These are phyloP conservation scores for Fistulinella prunicolor DNA, from an alignment of 768 basidiomycete species.

Conservation along the genomic window DNA sequence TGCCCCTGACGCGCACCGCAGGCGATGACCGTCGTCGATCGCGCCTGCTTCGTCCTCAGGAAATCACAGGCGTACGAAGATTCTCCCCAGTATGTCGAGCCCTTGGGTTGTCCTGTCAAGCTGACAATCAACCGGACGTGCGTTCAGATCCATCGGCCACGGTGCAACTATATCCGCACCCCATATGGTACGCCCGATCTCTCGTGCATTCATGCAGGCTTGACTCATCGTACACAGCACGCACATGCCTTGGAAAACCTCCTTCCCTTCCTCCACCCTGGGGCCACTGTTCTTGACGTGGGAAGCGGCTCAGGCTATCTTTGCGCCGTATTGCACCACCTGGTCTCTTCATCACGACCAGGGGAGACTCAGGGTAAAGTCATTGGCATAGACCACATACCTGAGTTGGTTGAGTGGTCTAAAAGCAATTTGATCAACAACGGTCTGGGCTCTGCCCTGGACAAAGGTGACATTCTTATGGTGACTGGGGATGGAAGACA, in stretches of 20 bases:
- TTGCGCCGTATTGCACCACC: conserved; percentile 73
- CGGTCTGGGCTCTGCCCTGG: conserved; percentile 53
- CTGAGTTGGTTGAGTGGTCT: conserved; percentile 71
- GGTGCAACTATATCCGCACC: conserved; percentile 95
- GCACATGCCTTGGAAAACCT: conserved; percentile 83
- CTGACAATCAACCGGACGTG: background rate
- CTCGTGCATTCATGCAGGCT: background rate
- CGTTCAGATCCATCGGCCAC: conserved; percentile 64
- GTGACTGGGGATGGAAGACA: conserved; percentile 77
- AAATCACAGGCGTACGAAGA: conserved; percentile 65
- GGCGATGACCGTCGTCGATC: conserved; percentile 71
- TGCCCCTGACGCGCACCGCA: conserved; percentile 23
- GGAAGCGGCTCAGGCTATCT: conserved; percentile 90
- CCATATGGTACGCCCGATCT: conserved; percentile 72
- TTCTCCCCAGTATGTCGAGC: conserved; percentile 60
- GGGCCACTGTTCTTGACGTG: conserved; percentile 80
- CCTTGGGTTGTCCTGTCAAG: conserved; percentile 23
- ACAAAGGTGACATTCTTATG: conserved; percentile 56
- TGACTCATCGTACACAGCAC: conserved; percentile 48
- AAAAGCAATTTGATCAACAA: conserved; percentile 64
- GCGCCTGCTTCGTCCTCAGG: conserved; percentile 62
- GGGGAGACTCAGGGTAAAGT: conserved; percentile 49
- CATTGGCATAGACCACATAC: conserved; percentile 90
- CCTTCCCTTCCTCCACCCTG: conserved; percentile 65
- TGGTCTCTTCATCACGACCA: conserved; percentile 42